Base-by-base conservation (phyloP, 169 alveolate species). In the Haemoproteus tartakovskyi region DNA sequence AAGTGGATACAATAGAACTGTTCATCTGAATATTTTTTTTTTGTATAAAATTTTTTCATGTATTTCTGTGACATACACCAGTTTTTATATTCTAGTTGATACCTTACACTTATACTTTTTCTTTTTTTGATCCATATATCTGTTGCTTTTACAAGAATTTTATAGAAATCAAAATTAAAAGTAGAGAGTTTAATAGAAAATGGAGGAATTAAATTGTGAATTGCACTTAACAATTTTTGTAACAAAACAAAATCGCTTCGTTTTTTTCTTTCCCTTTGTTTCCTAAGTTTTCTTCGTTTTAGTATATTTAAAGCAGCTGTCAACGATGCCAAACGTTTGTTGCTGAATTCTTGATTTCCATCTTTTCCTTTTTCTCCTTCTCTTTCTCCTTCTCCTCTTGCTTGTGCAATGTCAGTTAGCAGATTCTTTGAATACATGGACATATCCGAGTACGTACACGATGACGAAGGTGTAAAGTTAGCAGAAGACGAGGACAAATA, bases 51-150 rank as follows among this genome's bases (percentile, higher is more conserved):
- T 56, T 56, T 19, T 50, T 14, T 50, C 29, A 8, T 2, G 19
- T 16, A 18, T 27, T n/a, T n/a, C 47, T 43, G 3, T 18, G 3
- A 50, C 43, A 2, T 1, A 19, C 16, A 18, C 29, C 41, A 27
- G 9, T 33, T 50, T 57, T 18, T 74, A 16, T 74, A 74, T 6
- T 74, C 78, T 8, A 74, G 38, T 21, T 57, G 18, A 38, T 74
- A 74, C 18, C 84, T 40, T 14, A 74, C 78, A 16, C 78, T 59
- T 12, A 74, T 26, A 18, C 84, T 74, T 30, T 74, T 74, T 59
- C 38, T 26, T 43, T 74, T 74, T 26, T 74, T 74, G 2, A 74
- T 46, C 84, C 84, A 74, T 19, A 74, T 74, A 36, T 74, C 84
- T 46, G 56, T 74, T 6, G 84, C 78, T 26, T 74, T 74, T 4